Evolutionary conservation across 257 asterid species (phyloP).

Genomic region (Fraxinus anomala): DNA sequence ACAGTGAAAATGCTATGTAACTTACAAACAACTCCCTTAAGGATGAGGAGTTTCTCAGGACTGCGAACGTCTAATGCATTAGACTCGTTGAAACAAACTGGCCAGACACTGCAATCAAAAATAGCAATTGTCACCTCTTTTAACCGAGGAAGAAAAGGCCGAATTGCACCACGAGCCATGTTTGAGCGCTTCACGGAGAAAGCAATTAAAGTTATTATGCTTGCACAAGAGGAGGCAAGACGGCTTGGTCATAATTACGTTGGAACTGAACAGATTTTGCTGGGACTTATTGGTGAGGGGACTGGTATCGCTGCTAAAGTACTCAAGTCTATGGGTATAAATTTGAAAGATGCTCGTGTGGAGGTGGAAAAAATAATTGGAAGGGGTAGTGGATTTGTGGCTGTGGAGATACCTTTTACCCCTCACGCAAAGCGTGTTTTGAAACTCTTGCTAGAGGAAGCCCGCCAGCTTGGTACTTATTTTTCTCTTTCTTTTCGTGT

Average conservation of each 20-base stretch:
- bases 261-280: slow-evolving; percentile 89
- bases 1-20: slow-evolving; percentile 54
- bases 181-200: slow-evolving; percentile 96
- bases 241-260: slow-evolving; percentile 93
- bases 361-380: slow-evolving; percentile 98
- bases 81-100: slow-evolving; percentile 49
- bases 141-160: slow-evolving; percentile 47
- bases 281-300: slow-evolving; percentile 97
- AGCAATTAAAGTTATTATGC: slow-evolving; percentile 93
- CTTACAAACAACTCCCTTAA: slow-evolving; percentile 38
- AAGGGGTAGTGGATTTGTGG: slow-evolving; percentile 95
- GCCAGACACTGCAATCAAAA: slow-evolving; percentile 64
- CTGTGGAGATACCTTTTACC: slow-evolving; percentile 95
- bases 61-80: slow-evolving; percentile 68
- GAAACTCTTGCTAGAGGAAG: slow-evolving; percentile 94
- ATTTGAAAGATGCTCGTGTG: slow-evolving; percentile 93
- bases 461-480: slow-evolving; percentile 85
- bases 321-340: slow-evolving; percentile 92
- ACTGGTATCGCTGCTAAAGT: slow-evolving; percentile 99
- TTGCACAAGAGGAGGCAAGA: slow-evolving; percentile 97
- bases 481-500: not conserved
- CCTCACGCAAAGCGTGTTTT: slow-evolving; percentile 93
- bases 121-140: slow-evolving; percentile 51
- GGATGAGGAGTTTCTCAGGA: slow-evolving; percentile 59
- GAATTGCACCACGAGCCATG: slow-evolving; percentile 77